phyloP scores from a whole-genome alignment of 176 grass and related monocot genomes.

The Hordeum marinum region DNA sequence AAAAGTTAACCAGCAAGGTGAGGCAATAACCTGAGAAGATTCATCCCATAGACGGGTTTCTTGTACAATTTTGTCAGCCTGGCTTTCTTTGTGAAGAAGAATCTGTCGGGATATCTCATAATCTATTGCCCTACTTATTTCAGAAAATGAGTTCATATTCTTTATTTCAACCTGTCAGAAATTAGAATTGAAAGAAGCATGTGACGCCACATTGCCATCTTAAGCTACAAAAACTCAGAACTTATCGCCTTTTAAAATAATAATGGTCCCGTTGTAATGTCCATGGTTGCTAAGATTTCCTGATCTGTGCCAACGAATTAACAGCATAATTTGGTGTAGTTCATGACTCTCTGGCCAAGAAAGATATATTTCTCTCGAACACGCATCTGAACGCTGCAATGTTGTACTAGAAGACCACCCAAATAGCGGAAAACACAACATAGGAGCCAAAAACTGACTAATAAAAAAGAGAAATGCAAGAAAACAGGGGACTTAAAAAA shows the following conservation, averaged over 20 bases:
- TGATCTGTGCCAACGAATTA: neutral
- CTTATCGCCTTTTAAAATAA: neutral
- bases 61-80: conserved; percentile 84
- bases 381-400: neutral
- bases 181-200: conserved; percentile 8
- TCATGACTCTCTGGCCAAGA: neutral
- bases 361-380: neutral
- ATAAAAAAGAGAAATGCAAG: too few relatives aligned
- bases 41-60: conserved; percentile 97
- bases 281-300: neutral
- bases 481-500: too few relatives aligned
- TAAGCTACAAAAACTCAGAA: neutral
- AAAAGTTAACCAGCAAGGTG: neutral
- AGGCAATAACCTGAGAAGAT: conserved; percentile 58
- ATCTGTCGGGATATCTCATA: conserved; percentile 52
- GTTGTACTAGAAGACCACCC: neutral
- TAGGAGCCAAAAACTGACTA: too few relatives aligned
- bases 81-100: conserved; percentile 77
- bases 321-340: neutral
- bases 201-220: neutral
- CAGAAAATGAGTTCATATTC: conserved; percentile 14
- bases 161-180: conserved; percentile 16
- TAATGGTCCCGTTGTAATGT: neutral
- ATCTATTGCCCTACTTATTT: conserved; percentile 17
- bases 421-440: neutral